Conservation (phyloP, 1,139 yeast genomes). For the Casaregolazyma lundiana region DNA sequence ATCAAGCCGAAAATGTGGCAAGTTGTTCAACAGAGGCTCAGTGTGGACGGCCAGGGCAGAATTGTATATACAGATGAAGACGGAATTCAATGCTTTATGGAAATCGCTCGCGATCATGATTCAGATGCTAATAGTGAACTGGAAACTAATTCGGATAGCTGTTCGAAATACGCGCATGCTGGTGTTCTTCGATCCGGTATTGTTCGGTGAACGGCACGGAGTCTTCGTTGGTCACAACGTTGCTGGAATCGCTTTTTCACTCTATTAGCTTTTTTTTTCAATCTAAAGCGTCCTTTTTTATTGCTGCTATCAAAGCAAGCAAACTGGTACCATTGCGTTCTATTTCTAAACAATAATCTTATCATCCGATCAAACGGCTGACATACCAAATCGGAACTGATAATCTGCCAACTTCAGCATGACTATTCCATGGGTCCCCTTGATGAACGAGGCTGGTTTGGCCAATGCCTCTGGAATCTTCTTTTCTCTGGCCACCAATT, state of each 20-base stretch:
- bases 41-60: slow-evolving; percentile 12
- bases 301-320: too few relatives aligned
- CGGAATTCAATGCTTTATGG: slow-evolving; percentile 6
- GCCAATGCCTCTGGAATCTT: slow-evolving; percentile 20
- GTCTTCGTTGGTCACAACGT: too few relatives aligned
- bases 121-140: neutral
- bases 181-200: neutral
- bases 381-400: too few relatives aligned
- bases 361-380: too few relatives aligned
- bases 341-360: too few relatives aligned
- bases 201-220: neutral
- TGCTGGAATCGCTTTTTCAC: too few relatives aligned
- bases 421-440: slow-evolving; percentile 30
- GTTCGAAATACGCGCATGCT: neutral
- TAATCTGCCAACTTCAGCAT: slow-evolving; percentile 21
- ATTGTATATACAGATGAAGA: slow-evolving; percentile 14
- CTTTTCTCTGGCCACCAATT: slow-evolving; percentile 69
- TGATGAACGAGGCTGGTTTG: slow-evolving; percentile 18
- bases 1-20: slow-evolving; percentile 22
- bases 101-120: neutral
- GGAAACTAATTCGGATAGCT: neutral
- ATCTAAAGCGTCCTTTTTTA: too few relatives aligned
- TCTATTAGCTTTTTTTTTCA: too few relatives aligned
- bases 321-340: too few relatives aligned
- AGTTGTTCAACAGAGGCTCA: slow-evolving; percentile 16